Percentiles rank a stretch among this genome's conserved stretches.
Conservation (phyloP, 2,329 filamentous ascomycete species). For the Venturiaceae sp. region DNA sequence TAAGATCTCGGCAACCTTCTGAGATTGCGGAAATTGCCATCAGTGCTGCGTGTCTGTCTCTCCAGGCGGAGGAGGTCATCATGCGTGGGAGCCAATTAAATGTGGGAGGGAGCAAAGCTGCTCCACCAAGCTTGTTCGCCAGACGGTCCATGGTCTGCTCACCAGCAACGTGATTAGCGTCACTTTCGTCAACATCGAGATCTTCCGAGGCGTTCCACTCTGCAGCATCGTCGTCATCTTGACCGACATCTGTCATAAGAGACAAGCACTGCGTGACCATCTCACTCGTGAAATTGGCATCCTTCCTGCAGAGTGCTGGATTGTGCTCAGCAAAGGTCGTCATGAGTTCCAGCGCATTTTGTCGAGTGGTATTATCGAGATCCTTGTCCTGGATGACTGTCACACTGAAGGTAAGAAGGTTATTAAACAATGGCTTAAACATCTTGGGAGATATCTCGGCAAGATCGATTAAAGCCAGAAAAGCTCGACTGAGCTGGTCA, state of each 20-base stretch:
- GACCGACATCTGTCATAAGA: constrained; percentile 92
- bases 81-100: constrained; percentile 96
- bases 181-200: constrained; percentile 90
- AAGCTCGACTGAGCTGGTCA: constrained; percentile 80
- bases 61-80: constrained; percentile 93
- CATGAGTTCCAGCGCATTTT: constrained; percentile 95
- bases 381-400: constrained; percentile 96
- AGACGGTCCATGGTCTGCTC: constrained; percentile 98
- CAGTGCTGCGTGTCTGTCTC: constrained; percentile 87
- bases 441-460: constrained; percentile 93
- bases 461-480: constrained; percentile 85
- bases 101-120: constrained; percentile 82
- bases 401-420: constrained; percentile 84
- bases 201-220: constrained; percentile 94
- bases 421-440: constrained; percentile 93
- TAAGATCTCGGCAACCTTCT: constrained; percentile 89
- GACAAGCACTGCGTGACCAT: constrained; percentile 99
- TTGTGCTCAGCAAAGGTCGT: constrained; percentile 95
- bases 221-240: constrained; percentile 86
- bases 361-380: constrained; percentile 76
- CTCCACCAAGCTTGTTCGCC: constrained; percentile 93
- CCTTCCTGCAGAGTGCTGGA: constrained; percentile 90
- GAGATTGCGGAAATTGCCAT: constrained; percentile 99
- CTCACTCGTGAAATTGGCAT: constrained; percentile 79
- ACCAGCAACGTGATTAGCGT: constrained; percentile 92